Conservation (phyloP, 1,139 yeast genomes). For the Yamadazyma sp. region DNA sequence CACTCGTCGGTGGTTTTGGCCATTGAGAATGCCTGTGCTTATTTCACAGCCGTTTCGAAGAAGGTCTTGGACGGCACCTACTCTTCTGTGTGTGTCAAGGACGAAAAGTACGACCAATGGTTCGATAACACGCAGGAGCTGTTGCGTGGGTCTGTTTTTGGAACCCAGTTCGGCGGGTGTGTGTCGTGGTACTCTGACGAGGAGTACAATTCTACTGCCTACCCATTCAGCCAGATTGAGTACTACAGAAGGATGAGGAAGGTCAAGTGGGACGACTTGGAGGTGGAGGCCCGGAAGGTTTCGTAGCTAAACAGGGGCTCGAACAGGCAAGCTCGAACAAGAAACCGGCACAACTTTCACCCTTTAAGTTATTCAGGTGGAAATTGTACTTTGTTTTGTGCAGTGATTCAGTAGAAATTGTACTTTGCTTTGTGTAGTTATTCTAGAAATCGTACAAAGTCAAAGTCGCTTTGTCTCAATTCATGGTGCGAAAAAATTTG, state of each 20-base stretch:
- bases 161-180: constrained; percentile 45
- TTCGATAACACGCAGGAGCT: constrained; percentile 26
- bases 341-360: no score
- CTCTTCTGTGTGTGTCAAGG: constrained; percentile 32
- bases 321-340: no score
- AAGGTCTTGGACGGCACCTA: constrained; percentile 31
- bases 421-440: background rate
- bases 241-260: constrained; percentile 31
- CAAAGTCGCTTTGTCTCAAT: no score
- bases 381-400: no score
- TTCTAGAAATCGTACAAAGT: no score
- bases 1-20: constrained; percentile 46
- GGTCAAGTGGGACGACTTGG: constrained; percentile 31
- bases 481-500: no score
- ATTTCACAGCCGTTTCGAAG: constrained; percentile 23
- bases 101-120: constrained; percentile 39
- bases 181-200: constrained; percentile 37
- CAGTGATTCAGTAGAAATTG: no score
- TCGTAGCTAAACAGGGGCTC: no score
- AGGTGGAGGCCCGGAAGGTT: constrained; percentile 4
- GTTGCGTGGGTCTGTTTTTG: constrained; percentile 35
- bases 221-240: constrained; percentile 39
- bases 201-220: constrained; percentile 33
- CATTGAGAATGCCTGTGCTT: constrained; percentile 37
- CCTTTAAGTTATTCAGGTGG: no score